These are phyloP conservation scores for Paraglomus brasilianum DNA, from an alignment of 192 early-diverging fungal species.

Conservation along the genomic window DNA sequence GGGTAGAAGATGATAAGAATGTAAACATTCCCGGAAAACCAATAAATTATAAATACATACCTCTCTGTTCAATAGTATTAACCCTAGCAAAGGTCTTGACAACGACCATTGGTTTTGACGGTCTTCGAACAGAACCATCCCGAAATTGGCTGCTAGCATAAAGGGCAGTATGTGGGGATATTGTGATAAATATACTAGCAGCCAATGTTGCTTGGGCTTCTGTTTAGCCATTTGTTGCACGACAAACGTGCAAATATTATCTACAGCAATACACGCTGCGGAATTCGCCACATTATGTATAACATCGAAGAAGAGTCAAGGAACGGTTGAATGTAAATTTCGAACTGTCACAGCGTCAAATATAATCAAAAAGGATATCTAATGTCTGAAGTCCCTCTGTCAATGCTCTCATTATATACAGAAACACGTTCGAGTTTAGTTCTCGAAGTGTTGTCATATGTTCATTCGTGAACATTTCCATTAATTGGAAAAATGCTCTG, in stretches of 20 bases:
- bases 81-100: conserved; percentile 74
- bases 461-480: conserved; percentile 70
- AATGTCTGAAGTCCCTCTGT: conserved; percentile 67
- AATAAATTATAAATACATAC: conserved; percentile 35
- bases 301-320: conserved; percentile 11
- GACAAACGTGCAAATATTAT: conserved; percentile 71
- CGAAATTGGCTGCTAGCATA: conserved; percentile 65
- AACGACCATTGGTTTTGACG: conserved; percentile 79
- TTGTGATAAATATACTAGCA: conserved; percentile 51
- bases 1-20: conserved; percentile 11
- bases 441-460: conserved; percentile 62
- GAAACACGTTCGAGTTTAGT: conserved; percentile 57
- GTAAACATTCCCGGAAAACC: not conserved
- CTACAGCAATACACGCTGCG: conserved; percentile 66
- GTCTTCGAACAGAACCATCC: conserved; percentile 80
- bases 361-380: conserved; percentile 43
- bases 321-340: too few species aligned
- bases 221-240: conserved; percentile 45
- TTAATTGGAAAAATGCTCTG: conserved; percentile 58
- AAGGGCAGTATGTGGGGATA: conserved; percentile 64
- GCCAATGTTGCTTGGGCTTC: conserved; percentile 49
- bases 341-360: not conserved
- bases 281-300: conserved; percentile 47
- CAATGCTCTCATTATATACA: conserved; percentile 72
- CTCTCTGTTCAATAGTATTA: conserved; percentile 75